phyloP scores from a whole-genome alignment of 2,329 filamentous ascomycete genomes.

The Lojkania enalia region DNA sequence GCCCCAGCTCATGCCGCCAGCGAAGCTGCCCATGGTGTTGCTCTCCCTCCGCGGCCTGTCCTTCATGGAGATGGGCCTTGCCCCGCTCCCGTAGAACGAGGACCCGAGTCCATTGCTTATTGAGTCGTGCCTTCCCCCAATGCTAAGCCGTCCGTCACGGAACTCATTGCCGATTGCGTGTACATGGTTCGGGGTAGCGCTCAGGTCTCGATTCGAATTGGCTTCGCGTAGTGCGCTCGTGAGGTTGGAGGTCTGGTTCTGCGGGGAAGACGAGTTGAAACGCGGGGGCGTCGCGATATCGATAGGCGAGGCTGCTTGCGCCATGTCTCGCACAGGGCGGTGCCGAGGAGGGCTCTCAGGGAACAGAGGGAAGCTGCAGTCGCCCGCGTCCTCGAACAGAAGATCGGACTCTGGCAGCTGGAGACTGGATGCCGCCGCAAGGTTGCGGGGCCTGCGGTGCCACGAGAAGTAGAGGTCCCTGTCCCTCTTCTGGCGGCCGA shows the following conservation, averaged over 20 bases:
- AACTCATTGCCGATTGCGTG: conserved; percentile 40
- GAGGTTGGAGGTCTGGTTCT: conserved; percentile 65
- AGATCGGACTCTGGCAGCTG: conserved; percentile 38
- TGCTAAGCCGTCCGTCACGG: conserved; percentile 34
- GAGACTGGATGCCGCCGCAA: conserved; percentile 29
- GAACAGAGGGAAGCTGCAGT: conserved; percentile 47
- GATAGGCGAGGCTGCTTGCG: conserved; percentile 59
- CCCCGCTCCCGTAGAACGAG: conserved; percentile 61
- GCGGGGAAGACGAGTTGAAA: conserved; percentile 62
- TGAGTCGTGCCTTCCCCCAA: conserved; percentile 58
- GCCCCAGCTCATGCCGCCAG: conserved; percentile 93
- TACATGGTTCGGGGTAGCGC: conserved; percentile 47
- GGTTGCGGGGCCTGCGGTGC: conserved; percentile 48
- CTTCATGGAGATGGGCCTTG: conserved; percentile 63
- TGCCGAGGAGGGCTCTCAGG: conserved; percentile 33
- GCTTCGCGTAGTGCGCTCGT: conserved; percentile 62
- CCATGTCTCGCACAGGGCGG: conserved; percentile 49
- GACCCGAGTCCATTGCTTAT: conserved; percentile 51
- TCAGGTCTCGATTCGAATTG: conserved; percentile 39
- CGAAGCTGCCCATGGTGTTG: conserved; percentile 63
- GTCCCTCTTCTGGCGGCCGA: conserved; percentile 49
- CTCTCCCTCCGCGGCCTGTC: conserved; percentile 61
- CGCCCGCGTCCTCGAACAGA: conserved; percentile 47
- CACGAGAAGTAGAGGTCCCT: conserved; percentile 48
- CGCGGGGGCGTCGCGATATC: conserved; percentile 60